A percentile compares a stretch with the other conserved stretches of the same genome.
phyloP scores from a whole-genome alignment of 257 asterid genomes.

The Salvia miltiorrhiza region DNA sequence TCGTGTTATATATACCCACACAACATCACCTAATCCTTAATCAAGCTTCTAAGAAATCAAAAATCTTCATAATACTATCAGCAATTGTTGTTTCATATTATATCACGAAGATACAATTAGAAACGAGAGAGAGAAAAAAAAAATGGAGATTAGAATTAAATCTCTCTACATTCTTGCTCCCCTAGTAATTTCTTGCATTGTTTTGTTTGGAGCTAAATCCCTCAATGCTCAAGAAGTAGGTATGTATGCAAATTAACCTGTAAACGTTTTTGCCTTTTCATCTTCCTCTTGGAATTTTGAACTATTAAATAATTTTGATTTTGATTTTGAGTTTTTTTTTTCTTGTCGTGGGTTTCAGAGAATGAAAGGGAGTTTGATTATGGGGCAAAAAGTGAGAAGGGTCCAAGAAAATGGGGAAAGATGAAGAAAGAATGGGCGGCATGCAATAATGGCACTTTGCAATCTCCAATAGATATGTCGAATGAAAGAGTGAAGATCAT shows the following conservation, averaged over 20 bases:
- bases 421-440: conserved; percentile 62
- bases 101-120: too few species aligned
- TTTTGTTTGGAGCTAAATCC: conserved; percentile 30
- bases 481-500: conserved; percentile 34
- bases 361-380: conserved; percentile 60
- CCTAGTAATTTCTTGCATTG: conserved; percentile 24
- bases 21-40: background rate
- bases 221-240: conserved; percentile 52
- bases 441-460: conserved; percentile 50
- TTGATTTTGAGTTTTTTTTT: background rate
- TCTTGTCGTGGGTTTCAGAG: conserved; percentile 29
- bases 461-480: conserved; percentile 68
- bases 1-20: background rate
- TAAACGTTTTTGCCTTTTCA: too few species aligned
- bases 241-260: background rate
- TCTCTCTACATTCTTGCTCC: conserved; percentile 6
- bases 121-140: background rate
- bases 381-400: conserved; percentile 32
- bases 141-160: conserved; percentile 22
- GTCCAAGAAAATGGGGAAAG: conserved; percentile 67
- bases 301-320: background rate
- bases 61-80: background rate
- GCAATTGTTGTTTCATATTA: background rate
- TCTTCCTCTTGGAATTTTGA: background rate
- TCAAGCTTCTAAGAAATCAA: background rate